Evolutionary conservation across 1,284 basidiomycete species (phyloP).

Genomic region (Papiliotrema fonsecae): DNA sequence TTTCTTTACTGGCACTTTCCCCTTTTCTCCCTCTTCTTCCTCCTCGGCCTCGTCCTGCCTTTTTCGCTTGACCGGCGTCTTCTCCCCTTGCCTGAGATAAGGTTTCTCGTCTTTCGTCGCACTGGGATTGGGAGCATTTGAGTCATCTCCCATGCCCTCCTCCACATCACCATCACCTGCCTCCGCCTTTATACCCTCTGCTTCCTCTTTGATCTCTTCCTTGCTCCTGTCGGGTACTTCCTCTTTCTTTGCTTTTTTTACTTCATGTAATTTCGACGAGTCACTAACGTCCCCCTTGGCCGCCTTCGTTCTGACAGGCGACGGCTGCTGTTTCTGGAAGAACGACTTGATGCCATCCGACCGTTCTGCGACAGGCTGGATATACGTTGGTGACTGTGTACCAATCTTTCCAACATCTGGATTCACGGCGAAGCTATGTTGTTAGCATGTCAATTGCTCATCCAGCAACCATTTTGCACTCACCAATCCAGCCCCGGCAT

Average conservation of each 20-base stretch:
- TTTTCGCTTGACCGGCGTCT: conserved; percentile 12
- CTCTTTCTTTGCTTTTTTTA: background rate
- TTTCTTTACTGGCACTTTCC: conserved; percentile 1
- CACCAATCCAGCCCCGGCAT: conserved; percentile 71
- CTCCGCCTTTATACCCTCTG: conserved; percentile 11
- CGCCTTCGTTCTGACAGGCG: conserved; percentile 18
- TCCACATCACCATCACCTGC: conserved; percentile 14
- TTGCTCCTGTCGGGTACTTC: background rate
- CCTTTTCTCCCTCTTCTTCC: conserved; percentile 9
- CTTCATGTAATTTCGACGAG: background rate
- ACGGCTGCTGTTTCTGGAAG: conserved; percentile 62
- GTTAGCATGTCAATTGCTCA: background rate
- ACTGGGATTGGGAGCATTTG: conserved; percentile 26
- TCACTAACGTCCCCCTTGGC: background rate
- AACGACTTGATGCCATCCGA: conserved; percentile 86
- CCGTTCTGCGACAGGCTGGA: conserved; percentile 70
- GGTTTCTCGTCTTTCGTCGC: background rate
- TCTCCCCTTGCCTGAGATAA: background rate
- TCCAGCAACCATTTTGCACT: conserved; percentile 21
- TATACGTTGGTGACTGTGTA: conserved; percentile 71
- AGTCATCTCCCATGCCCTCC: conserved; percentile 34
- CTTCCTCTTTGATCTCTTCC: conserved; percentile 1
- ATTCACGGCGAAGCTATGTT: conserved; percentile 72
- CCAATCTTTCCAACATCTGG: conserved; percentile 89
- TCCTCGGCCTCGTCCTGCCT: background rate